Conservation (phyloP, 2,329 filamentous ascomycete genomes). For the Aspergillus alliaceus region DNA sequence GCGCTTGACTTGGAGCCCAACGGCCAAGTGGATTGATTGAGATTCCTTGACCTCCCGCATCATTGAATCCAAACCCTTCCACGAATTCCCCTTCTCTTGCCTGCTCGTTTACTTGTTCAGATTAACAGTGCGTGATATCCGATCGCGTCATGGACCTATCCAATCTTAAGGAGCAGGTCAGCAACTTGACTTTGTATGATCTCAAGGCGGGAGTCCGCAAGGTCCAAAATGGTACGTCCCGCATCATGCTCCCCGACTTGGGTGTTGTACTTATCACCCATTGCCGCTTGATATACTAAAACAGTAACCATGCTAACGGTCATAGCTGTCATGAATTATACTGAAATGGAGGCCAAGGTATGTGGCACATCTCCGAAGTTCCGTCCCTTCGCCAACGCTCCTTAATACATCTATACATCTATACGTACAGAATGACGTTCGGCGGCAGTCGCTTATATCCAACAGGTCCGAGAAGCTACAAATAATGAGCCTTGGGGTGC, state of each 20-base stretch:
- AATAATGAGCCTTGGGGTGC: slow-evolving; percentile 99
- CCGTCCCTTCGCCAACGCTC: slow-evolving; percentile 9
- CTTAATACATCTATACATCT: background rate
- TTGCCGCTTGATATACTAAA: background rate
- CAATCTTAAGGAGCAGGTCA: slow-evolving; percentile 80
- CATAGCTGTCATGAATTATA: slow-evolving; percentile 94
- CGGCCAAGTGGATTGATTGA: slow-evolving; percentile 26
- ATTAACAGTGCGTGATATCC: slow-evolving; percentile 13
- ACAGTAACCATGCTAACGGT: slow-evolving; percentile 7
- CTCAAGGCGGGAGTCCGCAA: slow-evolving; percentile 93
- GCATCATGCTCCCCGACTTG: background rate
- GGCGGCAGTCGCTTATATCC: slow-evolving; percentile 18
- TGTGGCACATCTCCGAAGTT: slow-evolving; percentile 13
- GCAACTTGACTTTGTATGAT: slow-evolving; percentile 91
- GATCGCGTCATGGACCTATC: slow-evolving; percentile 73
- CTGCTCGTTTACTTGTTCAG: slow-evolving; percentile 4
- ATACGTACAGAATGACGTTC: background rate
- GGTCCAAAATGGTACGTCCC: slow-evolving; percentile 82
- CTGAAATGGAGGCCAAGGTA: slow-evolving; percentile 80
- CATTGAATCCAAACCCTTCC: background rate
- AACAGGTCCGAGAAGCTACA: slow-evolving; percentile 89
- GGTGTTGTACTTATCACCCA: background rate
- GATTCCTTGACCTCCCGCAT: slow-evolving; percentile 13
- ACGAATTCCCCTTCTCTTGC: background rate
- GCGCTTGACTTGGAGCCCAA: slow-evolving; percentile 15